Conservation (phyloP, 768 basidiomycete genomes). For the Rhizopogon vesiculosus region DNA sequence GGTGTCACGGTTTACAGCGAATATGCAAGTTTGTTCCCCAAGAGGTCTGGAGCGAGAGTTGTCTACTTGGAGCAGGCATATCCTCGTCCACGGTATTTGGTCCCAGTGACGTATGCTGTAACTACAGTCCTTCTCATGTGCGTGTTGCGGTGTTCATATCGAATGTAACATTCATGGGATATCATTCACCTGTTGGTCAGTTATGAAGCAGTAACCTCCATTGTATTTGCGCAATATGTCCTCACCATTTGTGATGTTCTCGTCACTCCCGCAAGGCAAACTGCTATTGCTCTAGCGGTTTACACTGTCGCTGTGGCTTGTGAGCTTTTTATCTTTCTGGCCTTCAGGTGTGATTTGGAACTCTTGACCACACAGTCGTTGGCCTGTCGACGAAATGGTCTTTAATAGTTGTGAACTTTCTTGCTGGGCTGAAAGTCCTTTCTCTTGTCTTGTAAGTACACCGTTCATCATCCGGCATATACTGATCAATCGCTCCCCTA, state of each 20-base stretch:
- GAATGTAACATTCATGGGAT: neutral
- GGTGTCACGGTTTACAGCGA: slow-evolving; percentile 30
- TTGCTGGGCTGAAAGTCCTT: slow-evolving; percentile 20
- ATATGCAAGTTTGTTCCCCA: slow-evolving; percentile 42
- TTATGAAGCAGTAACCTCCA: slow-evolving; percentile 16
- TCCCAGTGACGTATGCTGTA: slow-evolving; percentile 40
- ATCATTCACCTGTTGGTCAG: neutral
- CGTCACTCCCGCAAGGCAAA: slow-evolving; percentile 15
- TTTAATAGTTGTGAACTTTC: slow-evolving; percentile 16
- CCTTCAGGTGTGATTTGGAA: too few relatives aligned
- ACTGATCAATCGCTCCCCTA: neutral
- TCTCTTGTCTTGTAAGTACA: slow-evolving; percentile 14
- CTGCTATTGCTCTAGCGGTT: slow-evolving; percentile 15
- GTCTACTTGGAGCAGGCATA: slow-evolving; percentile 36
- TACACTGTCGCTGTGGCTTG: slow-evolving; percentile 16
- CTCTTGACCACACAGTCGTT: slow-evolving; percentile 10
- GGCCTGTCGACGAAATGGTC: slow-evolving; percentile 25
- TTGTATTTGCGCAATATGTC: slow-evolving; percentile 23
- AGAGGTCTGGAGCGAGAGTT: slow-evolving; percentile 45
- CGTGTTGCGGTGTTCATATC: slow-evolving; percentile 1
- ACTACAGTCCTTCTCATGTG: slow-evolving; percentile 20
- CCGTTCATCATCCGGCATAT: neutral
- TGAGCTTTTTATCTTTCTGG: neutral
- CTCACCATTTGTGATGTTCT: slow-evolving; percentile 13
- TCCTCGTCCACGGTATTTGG: slow-evolving; percentile 20